These are phyloP conservation scores for Hymenoscyphus occultus DNA, from an alignment of 2,329 filamentous ascomycete species.

Conservation along the genomic window DNA sequence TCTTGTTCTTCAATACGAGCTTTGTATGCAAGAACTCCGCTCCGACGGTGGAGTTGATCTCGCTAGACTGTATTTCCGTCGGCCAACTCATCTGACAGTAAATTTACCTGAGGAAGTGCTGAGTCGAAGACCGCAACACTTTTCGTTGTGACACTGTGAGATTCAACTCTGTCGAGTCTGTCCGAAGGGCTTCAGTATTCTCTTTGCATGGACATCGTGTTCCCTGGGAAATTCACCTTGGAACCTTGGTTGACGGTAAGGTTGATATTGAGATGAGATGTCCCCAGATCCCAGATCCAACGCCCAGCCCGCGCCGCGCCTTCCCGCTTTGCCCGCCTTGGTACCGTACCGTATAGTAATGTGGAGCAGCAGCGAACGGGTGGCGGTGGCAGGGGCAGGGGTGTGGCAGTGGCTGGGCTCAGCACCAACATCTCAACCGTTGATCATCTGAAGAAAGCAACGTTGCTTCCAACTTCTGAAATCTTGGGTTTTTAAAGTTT, in stretches of 20 bases:
- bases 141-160: too few species aligned
- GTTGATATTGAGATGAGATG: not conserved
- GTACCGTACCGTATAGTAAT: not conserved
- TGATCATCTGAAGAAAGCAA: too few species aligned
- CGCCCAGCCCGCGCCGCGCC: not conserved
- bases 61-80: too few species aligned
- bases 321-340: not conserved
- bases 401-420: too few species aligned
- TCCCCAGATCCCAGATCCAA: not conserved
- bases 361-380: not conserved
- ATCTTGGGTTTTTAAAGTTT: too few species aligned
- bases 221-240: not conserved
- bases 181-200: too few species aligned
- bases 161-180: too few species aligned
- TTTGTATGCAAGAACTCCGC: not conserved
- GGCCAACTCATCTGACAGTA: not conserved
- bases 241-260: not conserved
- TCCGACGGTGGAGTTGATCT: not conserved
- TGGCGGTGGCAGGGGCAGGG: not conserved
- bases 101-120: not conserved
- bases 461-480: too few species aligned
- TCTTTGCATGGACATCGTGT: too few species aligned
- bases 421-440: too few species aligned
- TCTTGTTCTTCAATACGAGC: slow-evolving; percentile 2
- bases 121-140: not conserved